phyloP scores from a whole-genome alignment of 2,329 filamentous ascomycete genomes.

The Curvularia eragrostidis region DNA sequence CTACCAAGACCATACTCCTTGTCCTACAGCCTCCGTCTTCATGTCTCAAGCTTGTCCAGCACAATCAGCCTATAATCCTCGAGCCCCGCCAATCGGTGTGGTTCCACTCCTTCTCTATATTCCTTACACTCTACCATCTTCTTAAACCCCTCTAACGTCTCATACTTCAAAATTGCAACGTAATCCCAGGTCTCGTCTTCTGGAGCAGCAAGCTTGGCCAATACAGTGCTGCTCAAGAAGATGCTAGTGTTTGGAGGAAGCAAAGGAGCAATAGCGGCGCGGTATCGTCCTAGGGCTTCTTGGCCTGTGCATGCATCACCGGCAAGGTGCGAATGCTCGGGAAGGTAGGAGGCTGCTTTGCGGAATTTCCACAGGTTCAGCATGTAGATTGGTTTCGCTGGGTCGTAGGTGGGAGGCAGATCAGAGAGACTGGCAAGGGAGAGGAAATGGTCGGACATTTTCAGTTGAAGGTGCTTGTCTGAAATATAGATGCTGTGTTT shows the following conservation, averaged over 20 bases:
- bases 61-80: neutral
- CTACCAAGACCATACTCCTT: neutral
- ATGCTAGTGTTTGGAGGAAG: constrained; percentile 9
- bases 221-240: constrained; percentile 8
- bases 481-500: neutral
- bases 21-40: neutral
- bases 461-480: neutral
- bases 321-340: constrained; percentile 9
- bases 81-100: neutral
- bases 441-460: neutral
- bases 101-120: neutral
- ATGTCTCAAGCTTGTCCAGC: neutral
- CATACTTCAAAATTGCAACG: neutral
- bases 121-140: neutral
- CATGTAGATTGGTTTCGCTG: constrained; percentile 26
- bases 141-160: neutral
- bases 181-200: neutral
- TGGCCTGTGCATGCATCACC: constrained; percentile 19
- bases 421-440: neutral
- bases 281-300: constrained; percentile 21
- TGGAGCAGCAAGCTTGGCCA: neutral
- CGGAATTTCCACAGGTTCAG: constrained; percentile 25
- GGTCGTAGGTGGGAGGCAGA: constrained; percentile 9
- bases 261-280: constrained; percentile 12
- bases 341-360: constrained; percentile 6